A percentile compares a stretch with the other conserved stretches of the same genome.
These are phyloP conservation scores for Metschnikowia cubensis DNA, from an alignment of 805 yeast species.

Conservation along the genomic window DNA sequence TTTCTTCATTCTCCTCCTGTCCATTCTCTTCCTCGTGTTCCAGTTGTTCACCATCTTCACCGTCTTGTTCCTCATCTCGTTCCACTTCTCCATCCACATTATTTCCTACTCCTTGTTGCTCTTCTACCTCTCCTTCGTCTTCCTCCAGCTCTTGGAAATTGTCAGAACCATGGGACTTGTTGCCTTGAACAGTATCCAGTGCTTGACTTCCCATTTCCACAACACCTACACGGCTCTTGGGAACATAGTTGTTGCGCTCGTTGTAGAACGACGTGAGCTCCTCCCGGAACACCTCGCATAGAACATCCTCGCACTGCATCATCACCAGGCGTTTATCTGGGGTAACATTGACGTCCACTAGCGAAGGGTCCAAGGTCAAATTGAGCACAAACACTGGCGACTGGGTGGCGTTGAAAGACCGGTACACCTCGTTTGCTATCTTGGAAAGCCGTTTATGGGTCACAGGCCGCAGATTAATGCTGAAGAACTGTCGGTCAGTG, in stretches of 20 bases:
- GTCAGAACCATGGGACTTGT: not conserved
- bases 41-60: not conserved
- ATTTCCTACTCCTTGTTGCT: conserved; percentile 8
- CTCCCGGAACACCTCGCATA: conserved; percentile 55
- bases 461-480: conserved; percentile 75
- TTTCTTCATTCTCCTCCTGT: not conserved
- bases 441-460: conserved; percentile 50
- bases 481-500: conserved; percentile 72
- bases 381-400: conserved; percentile 67
- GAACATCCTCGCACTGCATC: conserved; percentile 59
- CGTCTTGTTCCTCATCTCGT: not conserved
- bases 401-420: conserved; percentile 66
- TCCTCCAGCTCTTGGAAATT: conserved; percentile 2
- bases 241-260: conserved; percentile 32
- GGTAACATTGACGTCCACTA: conserved; percentile 80
- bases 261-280: conserved; percentile 48
- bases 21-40: not conserved
- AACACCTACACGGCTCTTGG: conserved; percentile 28
- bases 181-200: not conserved
- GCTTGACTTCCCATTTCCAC: conserved; percentile 15
- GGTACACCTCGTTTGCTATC: conserved; percentile 69
- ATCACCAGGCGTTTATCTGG: conserved; percentile 83
- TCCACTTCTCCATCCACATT: not conserved
- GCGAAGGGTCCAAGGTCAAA: conserved; percentile 46
- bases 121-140: conserved; percentile 7